Conservation (phyloP, 805 yeast genomes). For the Pichia ethanolica region DNA sequence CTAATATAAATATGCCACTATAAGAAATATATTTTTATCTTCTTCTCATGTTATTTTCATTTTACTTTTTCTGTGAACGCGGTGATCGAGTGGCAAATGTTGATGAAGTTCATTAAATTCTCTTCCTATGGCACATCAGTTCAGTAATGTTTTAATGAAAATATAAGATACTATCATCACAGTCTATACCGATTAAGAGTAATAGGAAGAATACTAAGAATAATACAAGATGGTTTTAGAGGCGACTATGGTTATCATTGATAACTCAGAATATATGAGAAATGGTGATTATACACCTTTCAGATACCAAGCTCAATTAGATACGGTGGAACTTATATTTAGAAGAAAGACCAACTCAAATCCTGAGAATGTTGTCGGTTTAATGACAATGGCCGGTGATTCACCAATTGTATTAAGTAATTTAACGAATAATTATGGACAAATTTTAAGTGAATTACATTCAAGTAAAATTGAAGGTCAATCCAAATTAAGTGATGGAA, state of each 20-base stretch:
- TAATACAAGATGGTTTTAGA: slow-evolving; percentile 68
- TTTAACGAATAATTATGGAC: slow-evolving; percentile 80
- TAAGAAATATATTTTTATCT: too few relatives aligned
- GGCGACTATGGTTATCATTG: slow-evolving; percentile 92
- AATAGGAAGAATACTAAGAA: neutral
- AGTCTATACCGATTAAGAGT: too few relatives aligned
- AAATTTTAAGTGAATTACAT: slow-evolving; percentile 75
- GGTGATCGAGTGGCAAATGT: slow-evolving; percentile 5
- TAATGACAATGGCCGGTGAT: slow-evolving; percentile 80
- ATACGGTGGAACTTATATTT: slow-evolving; percentile 81
- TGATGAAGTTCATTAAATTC: too few relatives aligned
- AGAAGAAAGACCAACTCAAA: slow-evolving; percentile 78
- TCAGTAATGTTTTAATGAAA: too few relatives aligned
- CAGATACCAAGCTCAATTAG: slow-evolving; percentile 87
- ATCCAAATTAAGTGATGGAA: slow-evolving; percentile 66
- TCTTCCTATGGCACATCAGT: too few relatives aligned
- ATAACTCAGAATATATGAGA: slow-evolving; percentile 92
- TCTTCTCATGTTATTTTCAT: too few relatives aligned
- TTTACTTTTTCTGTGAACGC: neutral
- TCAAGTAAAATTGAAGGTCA: slow-evolving; percentile 65
- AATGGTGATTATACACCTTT: slow-evolving; percentile 90
- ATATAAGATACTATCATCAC: too few relatives aligned
- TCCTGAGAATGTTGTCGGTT: slow-evolving; percentile 91
- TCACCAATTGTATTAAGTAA: slow-evolving; percentile 87
- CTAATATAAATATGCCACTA: too few relatives aligned